A percentile compares a stretch with the other conserved stretches of the same genome.
These are phyloP conservation scores for Colletotrichum ledebouriae DNA, from an alignment of 2,329 filamentous ascomycete species.

Conservation along the genomic window DNA sequence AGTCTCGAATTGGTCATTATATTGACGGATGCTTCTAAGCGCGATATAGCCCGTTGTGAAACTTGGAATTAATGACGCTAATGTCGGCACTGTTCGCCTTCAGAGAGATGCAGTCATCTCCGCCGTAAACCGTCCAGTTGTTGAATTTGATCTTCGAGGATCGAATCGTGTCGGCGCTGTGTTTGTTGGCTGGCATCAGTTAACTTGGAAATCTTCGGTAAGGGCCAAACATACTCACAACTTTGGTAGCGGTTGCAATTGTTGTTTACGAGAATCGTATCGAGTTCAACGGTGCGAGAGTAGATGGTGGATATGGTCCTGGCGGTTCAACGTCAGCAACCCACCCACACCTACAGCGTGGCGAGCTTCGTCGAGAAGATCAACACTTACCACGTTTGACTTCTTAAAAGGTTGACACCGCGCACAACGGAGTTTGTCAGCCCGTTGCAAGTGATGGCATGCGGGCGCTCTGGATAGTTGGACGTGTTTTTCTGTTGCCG, in stretches of 20 bases:
- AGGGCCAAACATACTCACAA: constrained; percentile 34
- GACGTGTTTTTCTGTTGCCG: constrained; percentile 49
- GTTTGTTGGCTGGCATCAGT: constrained; percentile 47
- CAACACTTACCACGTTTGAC: constrained; percentile 63
- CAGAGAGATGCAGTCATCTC: constrained; percentile 46
- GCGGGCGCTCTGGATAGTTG: constrained; percentile 60
- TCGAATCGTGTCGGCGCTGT: constrained; percentile 49
- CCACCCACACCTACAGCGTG: too few relatives aligned
- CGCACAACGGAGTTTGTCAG: constrained; percentile 59
- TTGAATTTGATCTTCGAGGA: constrained; percentile 47
- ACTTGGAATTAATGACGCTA: constrained; percentile 54
- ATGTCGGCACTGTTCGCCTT: constrained; percentile 48
- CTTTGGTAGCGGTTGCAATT: constrained; percentile 47
- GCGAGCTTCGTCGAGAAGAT: not conserved
- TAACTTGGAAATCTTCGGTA: not conserved
- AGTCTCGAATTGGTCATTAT: constrained; percentile 56
- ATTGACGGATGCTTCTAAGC: constrained; percentile 63
- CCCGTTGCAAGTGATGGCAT: constrained; percentile 61
- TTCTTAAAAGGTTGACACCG: constrained; percentile 60
- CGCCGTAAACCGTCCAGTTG: constrained; percentile 48
- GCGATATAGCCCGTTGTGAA: constrained; percentile 59
- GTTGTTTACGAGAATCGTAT: constrained; percentile 63
- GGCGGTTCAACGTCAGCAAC: too few relatives aligned
- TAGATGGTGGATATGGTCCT: constrained; percentile 61
- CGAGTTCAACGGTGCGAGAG: constrained; percentile 56